Percentiles rank a stretch among this genome's conserved stretches.
Evolutionary conservation across 78 protist genomes (phyloP).

Genomic region (Dictyostelium purpureum): DNA sequence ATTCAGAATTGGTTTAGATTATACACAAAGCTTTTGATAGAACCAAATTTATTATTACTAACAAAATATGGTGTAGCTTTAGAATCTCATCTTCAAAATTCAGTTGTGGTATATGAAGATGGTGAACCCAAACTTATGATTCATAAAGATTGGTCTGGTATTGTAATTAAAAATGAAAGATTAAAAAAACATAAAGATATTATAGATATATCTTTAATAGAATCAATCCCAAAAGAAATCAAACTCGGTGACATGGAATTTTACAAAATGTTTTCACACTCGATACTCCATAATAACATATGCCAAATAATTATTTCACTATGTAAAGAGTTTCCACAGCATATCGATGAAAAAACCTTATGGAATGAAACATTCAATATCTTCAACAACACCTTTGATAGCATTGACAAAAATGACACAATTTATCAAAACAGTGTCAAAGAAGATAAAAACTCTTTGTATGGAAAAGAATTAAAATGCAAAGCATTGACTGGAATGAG

Average conservation of each 20-base stretch:
- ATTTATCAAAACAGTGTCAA: neutral
- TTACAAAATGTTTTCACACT: slow-evolving; percentile 25
- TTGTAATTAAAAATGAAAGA: slow-evolving; percentile 2
- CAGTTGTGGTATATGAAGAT: neutral
- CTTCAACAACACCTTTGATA: neutral
- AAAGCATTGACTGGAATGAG: slow-evolving; percentile 21
- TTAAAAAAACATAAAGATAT: neutral
- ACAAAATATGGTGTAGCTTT: slow-evolving; percentile 25
- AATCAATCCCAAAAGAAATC: neutral
- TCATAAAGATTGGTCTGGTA: slow-evolving; percentile 11
- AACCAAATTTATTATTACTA: slow-evolving; percentile 18
- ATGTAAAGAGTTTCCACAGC: neutral
- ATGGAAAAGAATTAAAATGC: slow-evolving; percentile 2
- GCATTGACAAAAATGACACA: neutral
- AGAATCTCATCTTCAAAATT: slow-evolving; percentile 28
- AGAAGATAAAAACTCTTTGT: neutral
- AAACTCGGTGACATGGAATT: neutral
- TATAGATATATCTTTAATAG: neutral
- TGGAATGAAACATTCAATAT: neutral
- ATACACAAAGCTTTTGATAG: neutral
- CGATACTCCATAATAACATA: slow-evolving; percentile 2
- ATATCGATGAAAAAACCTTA: neutral
- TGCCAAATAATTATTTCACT: slow-evolving; percentile 10
- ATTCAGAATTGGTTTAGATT: neutral
- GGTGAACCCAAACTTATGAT: neutral